These are phyloP conservation scores for Tricholoma sp. DNA, from an alignment of 768 basidiomycete genomes.

Conservation along the genomic window DNA sequence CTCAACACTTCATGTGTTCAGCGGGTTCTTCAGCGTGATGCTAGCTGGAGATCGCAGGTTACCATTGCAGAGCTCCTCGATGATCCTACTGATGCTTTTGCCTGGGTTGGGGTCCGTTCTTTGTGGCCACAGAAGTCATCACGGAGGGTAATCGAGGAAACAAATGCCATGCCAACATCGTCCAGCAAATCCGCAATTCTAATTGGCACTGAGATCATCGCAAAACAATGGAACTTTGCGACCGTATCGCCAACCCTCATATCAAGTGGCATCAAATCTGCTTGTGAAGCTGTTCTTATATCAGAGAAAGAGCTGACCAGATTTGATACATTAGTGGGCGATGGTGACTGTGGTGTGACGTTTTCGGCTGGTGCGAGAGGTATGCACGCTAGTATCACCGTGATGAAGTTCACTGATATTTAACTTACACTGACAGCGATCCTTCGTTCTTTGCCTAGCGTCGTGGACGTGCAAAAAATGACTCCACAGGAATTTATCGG, in stretches of 20 bases:
- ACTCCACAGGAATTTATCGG: constrained; percentile 19
- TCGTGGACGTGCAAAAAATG: background rate
- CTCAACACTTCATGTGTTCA: constrained; percentile 38
- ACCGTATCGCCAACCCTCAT: constrained; percentile 11
- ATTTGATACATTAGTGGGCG: constrained; percentile 57
- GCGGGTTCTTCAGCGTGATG: constrained; percentile 2
- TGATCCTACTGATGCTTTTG: constrained; percentile 35
- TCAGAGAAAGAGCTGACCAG: constrained; percentile 49
- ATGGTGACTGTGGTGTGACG: constrained; percentile 61
- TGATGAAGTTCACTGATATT: background rate
- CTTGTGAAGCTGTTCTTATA: constrained; percentile 37
- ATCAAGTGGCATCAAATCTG: constrained; percentile 27
- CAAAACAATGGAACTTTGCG: background rate
- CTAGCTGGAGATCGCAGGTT: constrained; percentile 5
- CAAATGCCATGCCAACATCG: background rate
- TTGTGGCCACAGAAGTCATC: constrained; percentile 17
- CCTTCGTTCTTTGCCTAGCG: constrained; percentile 24
- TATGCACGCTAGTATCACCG: constrained; percentile 1
- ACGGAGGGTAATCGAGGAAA: background rate
- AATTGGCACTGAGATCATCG: background rate
- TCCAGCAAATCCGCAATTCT: background rate
- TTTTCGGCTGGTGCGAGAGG: constrained; percentile 45
- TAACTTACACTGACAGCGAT: constrained; percentile 24
- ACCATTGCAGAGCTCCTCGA: constrained; percentile 33
- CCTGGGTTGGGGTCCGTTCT: constrained; percentile 33